Evolutionary conservation across 2,329 filamentous ascomycete genomes (phyloP).

Genomic region (Fusarium proliferatum): DNA sequence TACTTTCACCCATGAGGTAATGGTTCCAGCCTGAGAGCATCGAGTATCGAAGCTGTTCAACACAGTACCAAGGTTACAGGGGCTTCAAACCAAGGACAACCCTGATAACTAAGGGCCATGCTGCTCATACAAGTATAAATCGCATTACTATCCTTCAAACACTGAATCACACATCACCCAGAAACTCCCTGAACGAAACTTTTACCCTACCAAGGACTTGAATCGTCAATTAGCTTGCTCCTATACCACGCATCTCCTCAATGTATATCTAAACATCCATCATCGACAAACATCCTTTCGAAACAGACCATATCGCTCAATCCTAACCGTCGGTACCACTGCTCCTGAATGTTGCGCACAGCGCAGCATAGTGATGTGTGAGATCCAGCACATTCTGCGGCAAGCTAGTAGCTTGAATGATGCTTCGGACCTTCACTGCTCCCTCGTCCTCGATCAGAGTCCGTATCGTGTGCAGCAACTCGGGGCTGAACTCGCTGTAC

Average conservation of each 20-base stretch:
- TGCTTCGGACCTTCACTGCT: constrained; percentile 95
- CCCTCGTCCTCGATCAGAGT: constrained; percentile 97
- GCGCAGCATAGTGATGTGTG: constrained; percentile 93
- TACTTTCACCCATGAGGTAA: background rate
- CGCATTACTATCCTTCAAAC: background rate
- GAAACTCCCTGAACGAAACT: constrained; percentile 14
- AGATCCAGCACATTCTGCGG: constrained; percentile 93
- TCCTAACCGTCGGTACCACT: constrained; percentile 84
- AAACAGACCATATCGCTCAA: constrained; percentile 9
- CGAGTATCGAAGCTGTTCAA: background rate
- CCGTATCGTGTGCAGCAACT: constrained; percentile 86
- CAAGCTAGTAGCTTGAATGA: constrained; percentile 94
- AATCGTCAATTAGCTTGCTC: constrained; percentile 32
- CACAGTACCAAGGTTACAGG: background rate
- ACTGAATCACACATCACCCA: background rate
- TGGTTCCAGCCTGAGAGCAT: background rate
- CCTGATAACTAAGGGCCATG: background rate
- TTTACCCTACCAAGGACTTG: constrained; percentile 23
- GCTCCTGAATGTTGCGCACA: constrained; percentile 95
- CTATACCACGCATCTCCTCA: constrained; percentile 11
- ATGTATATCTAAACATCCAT: constrained; percentile 24
- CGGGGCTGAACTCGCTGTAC: constrained; percentile 99
- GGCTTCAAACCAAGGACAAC: background rate
- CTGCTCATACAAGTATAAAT: background rate
- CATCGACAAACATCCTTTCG: background rate